phyloP scores from a whole-genome alignment of 148 eudicot genomes.

The Chenopodium suecicum region DNA sequence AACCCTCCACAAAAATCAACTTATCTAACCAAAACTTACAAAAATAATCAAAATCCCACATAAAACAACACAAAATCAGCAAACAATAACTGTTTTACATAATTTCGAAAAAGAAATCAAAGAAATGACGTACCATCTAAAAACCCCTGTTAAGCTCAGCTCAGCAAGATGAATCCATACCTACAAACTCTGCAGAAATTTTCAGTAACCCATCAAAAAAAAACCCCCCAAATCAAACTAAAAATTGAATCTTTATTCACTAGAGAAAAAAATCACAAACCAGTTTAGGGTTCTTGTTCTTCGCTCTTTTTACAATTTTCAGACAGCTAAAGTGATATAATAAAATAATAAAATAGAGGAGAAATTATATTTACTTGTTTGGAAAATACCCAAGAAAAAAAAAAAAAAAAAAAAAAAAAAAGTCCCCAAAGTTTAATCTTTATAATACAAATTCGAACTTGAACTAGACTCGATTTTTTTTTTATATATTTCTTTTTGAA shows the following conservation, averaged over 20 bases:
- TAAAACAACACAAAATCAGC: not conserved
- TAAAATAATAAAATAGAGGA: too few relatives aligned
- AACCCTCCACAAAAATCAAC: not conserved
- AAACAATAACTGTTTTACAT: not conserved
- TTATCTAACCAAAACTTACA: not conserved
- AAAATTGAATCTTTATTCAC: not conserved
- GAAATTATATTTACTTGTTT: not conserved
- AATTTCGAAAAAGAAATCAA: not conserved
- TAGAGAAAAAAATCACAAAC: too few relatives aligned
- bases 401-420: not conserved
- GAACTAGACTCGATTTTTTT: not conserved
- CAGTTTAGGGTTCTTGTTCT: not conserved
- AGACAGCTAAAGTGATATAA: not conserved
- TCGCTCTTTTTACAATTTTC: not conserved
- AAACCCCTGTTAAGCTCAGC: conserved; percentile 6
- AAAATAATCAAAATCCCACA: not conserved
- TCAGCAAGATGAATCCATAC: not conserved
- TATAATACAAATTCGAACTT: not conserved
- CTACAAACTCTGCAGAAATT: not conserved
- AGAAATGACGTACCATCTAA: conserved; percentile 13
- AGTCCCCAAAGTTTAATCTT: conserved; percentile 4
- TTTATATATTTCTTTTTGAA: too few relatives aligned
- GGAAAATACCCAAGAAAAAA: not conserved
- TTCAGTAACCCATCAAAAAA: not conserved
- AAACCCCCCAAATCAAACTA: not conserved